Evolutionary conservation across 1,284 basidiomycete species (phyloP).

Genomic region (Stygiomarasmius scandens): DNA sequence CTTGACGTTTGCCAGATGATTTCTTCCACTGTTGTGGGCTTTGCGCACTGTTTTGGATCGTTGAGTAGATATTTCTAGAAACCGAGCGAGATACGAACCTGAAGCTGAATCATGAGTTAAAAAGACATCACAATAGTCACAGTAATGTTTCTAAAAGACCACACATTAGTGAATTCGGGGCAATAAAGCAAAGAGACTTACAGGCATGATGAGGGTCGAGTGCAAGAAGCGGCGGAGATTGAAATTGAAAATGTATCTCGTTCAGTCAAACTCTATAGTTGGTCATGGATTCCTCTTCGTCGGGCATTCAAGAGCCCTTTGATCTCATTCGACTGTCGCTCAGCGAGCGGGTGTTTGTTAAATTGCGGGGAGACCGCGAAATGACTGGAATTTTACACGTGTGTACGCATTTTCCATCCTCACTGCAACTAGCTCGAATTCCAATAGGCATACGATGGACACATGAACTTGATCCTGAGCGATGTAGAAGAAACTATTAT

Average conservation of each 20-base stretch:
- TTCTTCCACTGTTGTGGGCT: constrained; percentile 96
- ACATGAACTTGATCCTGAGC: constrained; percentile 98
- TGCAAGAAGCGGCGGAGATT: constrained; percentile 24
- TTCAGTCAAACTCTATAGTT: not conserved
- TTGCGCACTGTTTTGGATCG: constrained; percentile 75
- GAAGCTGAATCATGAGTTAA: constrained; percentile 89
- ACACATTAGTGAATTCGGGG: constrained; percentile 12
- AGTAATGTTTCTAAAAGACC: constrained; percentile 75
- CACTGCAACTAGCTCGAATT: constrained; percentile 19
- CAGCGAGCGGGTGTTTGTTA: constrained; percentile 95
- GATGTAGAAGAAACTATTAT: constrained; percentile 97
- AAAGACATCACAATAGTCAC: constrained; percentile 93
- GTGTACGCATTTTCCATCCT: constrained; percentile 32
- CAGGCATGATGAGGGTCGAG: constrained; percentile 48
- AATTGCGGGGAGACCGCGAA: constrained; percentile 94
- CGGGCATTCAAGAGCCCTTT: constrained; percentile 93
- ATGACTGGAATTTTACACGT: constrained; percentile 94
- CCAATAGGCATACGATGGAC: constrained; percentile 93
- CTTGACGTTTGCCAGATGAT: constrained; percentile 94
- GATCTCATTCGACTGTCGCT: constrained; percentile 96
- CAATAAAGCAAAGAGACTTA: constrained; percentile 32
- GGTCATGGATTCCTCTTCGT: constrained; percentile 70
- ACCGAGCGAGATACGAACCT: constrained; percentile 47
- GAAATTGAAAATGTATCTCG: constrained; percentile 11
- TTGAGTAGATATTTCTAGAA: constrained; percentile 14